phyloP scores from a whole-genome alignment of 257 asterid species.

The Eustoma russellianum region DNA sequence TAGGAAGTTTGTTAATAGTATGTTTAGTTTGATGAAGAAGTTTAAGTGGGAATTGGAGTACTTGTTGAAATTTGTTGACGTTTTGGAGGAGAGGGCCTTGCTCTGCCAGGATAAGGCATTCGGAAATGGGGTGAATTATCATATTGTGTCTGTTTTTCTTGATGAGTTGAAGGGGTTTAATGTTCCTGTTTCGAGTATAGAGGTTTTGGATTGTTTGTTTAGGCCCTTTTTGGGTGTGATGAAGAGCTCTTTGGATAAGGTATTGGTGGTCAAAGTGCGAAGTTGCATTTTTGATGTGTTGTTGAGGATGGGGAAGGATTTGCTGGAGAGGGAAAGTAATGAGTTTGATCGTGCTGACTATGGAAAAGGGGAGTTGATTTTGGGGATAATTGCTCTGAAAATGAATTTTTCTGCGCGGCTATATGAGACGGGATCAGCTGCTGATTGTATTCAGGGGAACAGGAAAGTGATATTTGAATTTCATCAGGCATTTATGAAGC shows the following conservation, averaged over 20 bases:
- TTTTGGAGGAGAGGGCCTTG: slow-evolving; percentile 50
- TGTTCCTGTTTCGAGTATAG: slow-evolving; percentile 45
- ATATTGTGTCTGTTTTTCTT: slow-evolving; percentile 64
- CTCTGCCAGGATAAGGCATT: slow-evolving; percentile 55
- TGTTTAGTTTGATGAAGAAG: slow-evolving; percentile 49
- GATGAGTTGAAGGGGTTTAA: slow-evolving; percentile 65
- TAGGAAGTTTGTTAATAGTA: slow-evolving; percentile 48
- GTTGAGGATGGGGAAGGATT: slow-evolving; percentile 39
- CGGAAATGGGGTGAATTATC: slow-evolving; percentile 92
- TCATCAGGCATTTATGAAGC: slow-evolving; percentile 62
- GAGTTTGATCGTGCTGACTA: slow-evolving; percentile 36
- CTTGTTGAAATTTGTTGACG: slow-evolving; percentile 36
- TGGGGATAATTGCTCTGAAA: slow-evolving; percentile 61
- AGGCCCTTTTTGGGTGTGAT: slow-evolving; percentile 54
- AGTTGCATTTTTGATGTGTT: slow-evolving; percentile 62
- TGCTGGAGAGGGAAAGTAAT: slow-evolving; percentile 35
- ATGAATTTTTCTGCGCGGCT: slow-evolving; percentile 51
- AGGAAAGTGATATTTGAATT: slow-evolving; percentile 66
- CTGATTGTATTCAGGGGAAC: slow-evolving; percentile 67
- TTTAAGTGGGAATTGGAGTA: slow-evolving; percentile 56
- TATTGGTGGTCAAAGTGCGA: slow-evolving; percentile 77
- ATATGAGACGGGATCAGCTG: slow-evolving; percentile 56
- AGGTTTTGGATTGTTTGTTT: slow-evolving; percentile 45
- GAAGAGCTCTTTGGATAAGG: slow-evolving; percentile 44
- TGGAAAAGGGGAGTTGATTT: slow-evolving; percentile 33